A percentile compares a stretch with the other conserved stretches of the same genome.
Evolutionary conservation across 805 yeast genomes (phyloP).

Genomic region (Lachancea thermotolerans): DNA sequence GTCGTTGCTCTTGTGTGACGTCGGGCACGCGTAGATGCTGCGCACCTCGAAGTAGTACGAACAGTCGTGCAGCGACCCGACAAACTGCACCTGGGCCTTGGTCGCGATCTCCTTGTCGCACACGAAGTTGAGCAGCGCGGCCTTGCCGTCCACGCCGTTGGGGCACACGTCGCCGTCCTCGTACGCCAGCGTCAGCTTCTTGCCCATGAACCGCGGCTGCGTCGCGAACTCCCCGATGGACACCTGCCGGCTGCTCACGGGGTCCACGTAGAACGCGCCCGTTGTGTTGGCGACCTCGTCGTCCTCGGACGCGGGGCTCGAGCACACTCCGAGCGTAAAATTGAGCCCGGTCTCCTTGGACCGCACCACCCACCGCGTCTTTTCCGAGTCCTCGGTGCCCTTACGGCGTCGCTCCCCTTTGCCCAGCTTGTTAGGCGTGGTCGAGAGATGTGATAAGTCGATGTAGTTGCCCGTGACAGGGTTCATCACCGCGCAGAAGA

Average conservation of each 20-base stretch:
- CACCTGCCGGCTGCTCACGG: slow-evolving; percentile 26
- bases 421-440: slow-evolving; percentile 22
- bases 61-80: slow-evolving; percentile 72
- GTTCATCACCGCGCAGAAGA: slow-evolving; percentile 30
- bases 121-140: slow-evolving; percentile 62
- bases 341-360: slow-evolving; percentile 67
- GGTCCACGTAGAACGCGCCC: slow-evolving; percentile 55
- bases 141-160: slow-evolving; percentile 48
- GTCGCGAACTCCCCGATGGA: slow-evolving; percentile 60
- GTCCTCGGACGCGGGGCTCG: slow-evolving; percentile 40
- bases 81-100: slow-evolving; percentile 58
- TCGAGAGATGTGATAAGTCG: slow-evolving; percentile 28
- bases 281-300: slow-evolving; percentile 25
- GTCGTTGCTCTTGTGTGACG: slow-evolving; percentile 60
- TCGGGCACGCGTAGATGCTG: slow-evolving; percentile 82
- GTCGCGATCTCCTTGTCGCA: slow-evolving; percentile 71
- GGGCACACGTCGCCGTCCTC: slow-evolving; percentile 60
- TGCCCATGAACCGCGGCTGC: slow-evolving; percentile 62
- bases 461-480: slow-evolving; percentile 28
- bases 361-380: slow-evolving; percentile 49
- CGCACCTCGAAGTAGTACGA: slow-evolving; percentile 78
- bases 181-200: slow-evolving; percentile 63
- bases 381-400: slow-evolving; percentile 10
- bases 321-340: slow-evolving; percentile 68
- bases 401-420: slow-evolving; percentile 5